Percentiles rank a stretch among this genome's conserved stretches.
Evolutionary conservation across 805 yeast species (phyloP).

Genomic region (Debaryomyces prosopidis): DNA sequence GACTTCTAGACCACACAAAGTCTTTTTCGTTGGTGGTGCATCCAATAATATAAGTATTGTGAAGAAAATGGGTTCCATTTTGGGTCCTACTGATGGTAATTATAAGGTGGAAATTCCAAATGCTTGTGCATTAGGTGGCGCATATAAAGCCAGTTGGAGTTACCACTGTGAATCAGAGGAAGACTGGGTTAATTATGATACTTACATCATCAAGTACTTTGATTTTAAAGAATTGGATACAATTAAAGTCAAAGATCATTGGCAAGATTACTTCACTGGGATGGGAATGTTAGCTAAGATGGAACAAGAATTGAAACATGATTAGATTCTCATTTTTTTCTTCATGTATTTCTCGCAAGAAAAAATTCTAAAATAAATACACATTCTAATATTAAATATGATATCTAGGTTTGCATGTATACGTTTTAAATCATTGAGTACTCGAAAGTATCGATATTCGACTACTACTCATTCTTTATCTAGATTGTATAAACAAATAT

Average conservation of each 20-base stretch:
- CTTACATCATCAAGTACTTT: slow-evolving; percentile 38
- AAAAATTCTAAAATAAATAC: background rate
- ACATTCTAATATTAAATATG: background rate
- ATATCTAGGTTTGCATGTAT: background rate
- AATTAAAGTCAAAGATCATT: slow-evolving; percentile 38
- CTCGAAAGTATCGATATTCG: background rate
- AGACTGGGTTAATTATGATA: slow-evolving; percentile 45
- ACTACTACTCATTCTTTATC: background rate
- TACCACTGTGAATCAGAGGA: slow-evolving; percentile 30
- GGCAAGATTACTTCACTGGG: slow-evolving; percentile 55
- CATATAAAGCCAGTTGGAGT: slow-evolving; percentile 82
- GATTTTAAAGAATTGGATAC: slow-evolving; percentile 52
- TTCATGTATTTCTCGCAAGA: background rate
- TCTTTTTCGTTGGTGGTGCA: slow-evolving; percentile 87
- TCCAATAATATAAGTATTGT: slow-evolving; percentile 72
- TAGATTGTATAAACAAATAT: background rate
- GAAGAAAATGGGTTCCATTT: slow-evolving; percentile 63
- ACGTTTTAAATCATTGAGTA: background rate
- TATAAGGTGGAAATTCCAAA: slow-evolving; percentile 75
- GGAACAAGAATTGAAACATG: slow-evolving; percentile 31
- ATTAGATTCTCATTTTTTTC: slow-evolving; percentile 2
- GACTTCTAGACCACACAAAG: slow-evolving; percentile 60
- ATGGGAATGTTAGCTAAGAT: slow-evolving; percentile 50
- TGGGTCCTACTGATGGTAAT: slow-evolving; percentile 68
- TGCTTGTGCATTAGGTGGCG: slow-evolving; percentile 93